Evolutionary conservation across 371 early-diverging fungal species (phyloP).

Genomic region (Lichtheimia ornata): DNA sequence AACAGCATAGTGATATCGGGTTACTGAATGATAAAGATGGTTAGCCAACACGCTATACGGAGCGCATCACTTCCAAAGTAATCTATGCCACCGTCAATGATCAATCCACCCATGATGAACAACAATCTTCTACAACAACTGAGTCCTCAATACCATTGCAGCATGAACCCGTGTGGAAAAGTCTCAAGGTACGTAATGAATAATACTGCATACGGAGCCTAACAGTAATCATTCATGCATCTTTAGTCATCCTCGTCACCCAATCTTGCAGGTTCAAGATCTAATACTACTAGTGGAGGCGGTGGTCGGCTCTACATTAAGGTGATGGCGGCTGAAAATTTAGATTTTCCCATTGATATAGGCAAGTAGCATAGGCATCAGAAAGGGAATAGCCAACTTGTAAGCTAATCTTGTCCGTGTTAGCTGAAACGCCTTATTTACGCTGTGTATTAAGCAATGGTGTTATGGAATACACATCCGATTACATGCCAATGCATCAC

Average conservation of each 20-base stretch:
- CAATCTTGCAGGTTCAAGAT: background rate
- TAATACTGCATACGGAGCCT: too few species aligned
- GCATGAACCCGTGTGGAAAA: background rate
- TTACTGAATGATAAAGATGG: too few species aligned
- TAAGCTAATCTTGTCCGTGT: background rate
- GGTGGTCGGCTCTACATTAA: constrained; percentile 19
- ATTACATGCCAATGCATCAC: constrained; percentile 15
- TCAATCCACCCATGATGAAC: background rate
- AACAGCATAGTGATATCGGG: too few species aligned
- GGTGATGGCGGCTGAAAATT: constrained; percentile 27
- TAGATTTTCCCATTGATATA: constrained; percentile 35
- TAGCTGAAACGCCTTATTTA: constrained; percentile 15
- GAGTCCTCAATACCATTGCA: background rate
- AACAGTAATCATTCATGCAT: too few species aligned
- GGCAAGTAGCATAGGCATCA: constrained; percentile 15
- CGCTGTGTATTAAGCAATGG: constrained; percentile 19
- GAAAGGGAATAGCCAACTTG: background rate
- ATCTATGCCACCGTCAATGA: background rate
- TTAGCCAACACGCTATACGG: background rate
- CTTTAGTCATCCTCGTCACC: too few species aligned
- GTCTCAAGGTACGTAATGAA: background rate
- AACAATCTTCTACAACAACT: background rate
- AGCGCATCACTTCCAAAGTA: background rate
- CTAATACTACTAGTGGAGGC: background rate
- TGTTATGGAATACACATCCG: constrained; percentile 8